These are phyloP conservation scores for Solanum acaule DNA, from an alignment of 257 asterid species.

Conservation along the genomic window DNA sequence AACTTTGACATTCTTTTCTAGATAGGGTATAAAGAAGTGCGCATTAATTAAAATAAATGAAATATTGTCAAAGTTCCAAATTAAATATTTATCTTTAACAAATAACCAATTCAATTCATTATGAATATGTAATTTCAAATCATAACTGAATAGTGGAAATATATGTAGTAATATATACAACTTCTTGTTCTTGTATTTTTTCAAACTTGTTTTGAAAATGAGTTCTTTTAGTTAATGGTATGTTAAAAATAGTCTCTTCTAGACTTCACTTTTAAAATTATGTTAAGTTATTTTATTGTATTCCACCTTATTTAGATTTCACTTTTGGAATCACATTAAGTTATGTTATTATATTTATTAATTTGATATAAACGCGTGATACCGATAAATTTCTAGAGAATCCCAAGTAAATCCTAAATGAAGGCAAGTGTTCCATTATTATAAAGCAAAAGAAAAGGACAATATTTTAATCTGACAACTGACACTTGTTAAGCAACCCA, in stretches of 20 bases:
- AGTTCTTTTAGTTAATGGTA: neutral
- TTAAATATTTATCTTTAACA: neutral
- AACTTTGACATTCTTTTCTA: too few relatives aligned
- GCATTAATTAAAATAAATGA: neutral
- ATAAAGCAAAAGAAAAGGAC: conserved; percentile 14
- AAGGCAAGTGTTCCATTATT: neutral
- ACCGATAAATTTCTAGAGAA: neutral
- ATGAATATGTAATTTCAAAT: neutral
- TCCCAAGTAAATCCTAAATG: neutral
- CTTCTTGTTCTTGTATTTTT: neutral
- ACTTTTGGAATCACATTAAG: rapidly evolving
- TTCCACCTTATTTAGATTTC: too few relatives aligned
- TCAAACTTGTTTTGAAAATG: neutral
- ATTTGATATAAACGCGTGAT: neutral
- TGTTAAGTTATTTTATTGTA: too few relatives aligned
- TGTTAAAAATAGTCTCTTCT: neutral
- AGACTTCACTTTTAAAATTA: too few relatives aligned
- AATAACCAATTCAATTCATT: too few relatives aligned
- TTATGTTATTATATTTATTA: neutral
- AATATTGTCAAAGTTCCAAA: neutral
- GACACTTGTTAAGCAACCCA: conserved; percentile 13
- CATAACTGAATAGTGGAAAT: neutral
- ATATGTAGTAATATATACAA: neutral
- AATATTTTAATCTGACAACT: neutral
- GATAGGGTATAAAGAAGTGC: rapidly evolving